These are phyloP conservation scores for Lachnellula cervina DNA, from an alignment of 2,329 filamentous ascomycete species.

Conservation along the genomic window DNA sequence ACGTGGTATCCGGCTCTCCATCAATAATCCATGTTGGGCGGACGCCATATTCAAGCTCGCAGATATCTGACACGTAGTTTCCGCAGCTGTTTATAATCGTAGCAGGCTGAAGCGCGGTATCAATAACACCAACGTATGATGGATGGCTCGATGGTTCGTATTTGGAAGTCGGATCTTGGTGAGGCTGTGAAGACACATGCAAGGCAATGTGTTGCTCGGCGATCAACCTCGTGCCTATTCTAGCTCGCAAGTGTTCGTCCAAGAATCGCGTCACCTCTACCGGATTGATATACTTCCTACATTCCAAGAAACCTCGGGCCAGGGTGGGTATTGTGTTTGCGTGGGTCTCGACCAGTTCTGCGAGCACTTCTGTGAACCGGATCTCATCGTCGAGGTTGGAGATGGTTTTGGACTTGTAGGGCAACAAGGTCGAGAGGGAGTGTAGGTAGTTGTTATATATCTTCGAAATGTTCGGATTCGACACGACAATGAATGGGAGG, in stretches of 20 bases:
- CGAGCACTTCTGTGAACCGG: slow-evolving; percentile 85
- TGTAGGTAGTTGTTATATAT: slow-evolving; percentile 98
- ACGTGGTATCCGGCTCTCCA: slow-evolving; percentile 80
- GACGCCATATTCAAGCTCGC: slow-evolving; percentile 91
- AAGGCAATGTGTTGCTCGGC: slow-evolving; percentile 96
- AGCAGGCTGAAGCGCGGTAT: slow-evolving; percentile 80
- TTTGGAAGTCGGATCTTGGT: slow-evolving; percentile 52
- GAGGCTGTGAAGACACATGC: slow-evolving; percentile 69
- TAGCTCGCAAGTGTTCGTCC: slow-evolving; percentile 86
- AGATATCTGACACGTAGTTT: slow-evolving; percentile 89
- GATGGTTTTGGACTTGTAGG: slow-evolving; percentile 59
- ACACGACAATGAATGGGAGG: slow-evolving; percentile 94
- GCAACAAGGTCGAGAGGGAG: slow-evolving; percentile 83
- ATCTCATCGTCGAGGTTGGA: slow-evolving; percentile 80
- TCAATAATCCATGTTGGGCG: slow-evolving; percentile 76
- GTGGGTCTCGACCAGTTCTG: slow-evolving; percentile 93
- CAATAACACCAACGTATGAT: slow-evolving; percentile 89
- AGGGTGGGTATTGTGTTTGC: slow-evolving; percentile 91
- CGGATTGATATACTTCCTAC: slow-evolving; percentile 79
- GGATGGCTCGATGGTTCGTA: slow-evolving; percentile 45
- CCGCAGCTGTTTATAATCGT: slow-evolving; percentile 79
- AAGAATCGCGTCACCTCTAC: slow-evolving; percentile 84
- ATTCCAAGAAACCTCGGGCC: slow-evolving; percentile 89
- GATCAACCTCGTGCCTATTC: slow-evolving; percentile 90
- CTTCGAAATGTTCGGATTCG: slow-evolving; percentile 89